These are phyloP conservation scores for Blastobotrys petasosporus DNA, from an alignment of 1,139 yeast genomes.

Conservation along the genomic window DNA sequence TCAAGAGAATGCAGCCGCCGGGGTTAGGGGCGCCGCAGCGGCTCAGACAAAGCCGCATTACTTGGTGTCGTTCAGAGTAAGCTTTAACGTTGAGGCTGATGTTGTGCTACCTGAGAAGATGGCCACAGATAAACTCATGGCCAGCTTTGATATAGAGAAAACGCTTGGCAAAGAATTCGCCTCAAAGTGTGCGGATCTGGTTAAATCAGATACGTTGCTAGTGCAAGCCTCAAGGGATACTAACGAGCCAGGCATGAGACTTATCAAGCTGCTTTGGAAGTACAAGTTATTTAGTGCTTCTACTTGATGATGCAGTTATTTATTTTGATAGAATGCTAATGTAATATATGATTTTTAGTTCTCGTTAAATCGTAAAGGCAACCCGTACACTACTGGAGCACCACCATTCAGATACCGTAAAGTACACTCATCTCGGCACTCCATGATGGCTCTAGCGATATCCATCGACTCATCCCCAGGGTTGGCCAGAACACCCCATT, in stretches of 20 bases:
- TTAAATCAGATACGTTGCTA: neutral
- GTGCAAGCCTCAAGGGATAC: neutral
- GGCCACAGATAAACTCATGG: conserved; percentile 1
- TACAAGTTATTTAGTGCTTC: neutral
- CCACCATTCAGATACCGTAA: conserved; percentile 69
- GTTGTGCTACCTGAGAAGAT: neutral
- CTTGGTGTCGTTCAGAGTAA: neutral
- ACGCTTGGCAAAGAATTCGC: conserved; percentile 6
- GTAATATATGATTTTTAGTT: neutral
- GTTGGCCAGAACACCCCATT: conserved; percentile 50
- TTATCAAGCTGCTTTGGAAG: conserved; percentile 11
- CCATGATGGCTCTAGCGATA: conserved; percentile 48
- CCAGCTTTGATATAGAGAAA: conserved; percentile 6
- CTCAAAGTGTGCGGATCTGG: neutral
- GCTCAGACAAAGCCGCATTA: neutral
- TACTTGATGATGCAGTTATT: neutral
- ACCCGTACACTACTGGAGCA: conserved; percentile 74
- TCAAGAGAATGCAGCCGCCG: neutral
- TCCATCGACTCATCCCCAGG: conserved; percentile 21
- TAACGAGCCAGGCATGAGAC: neutral
- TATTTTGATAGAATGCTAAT: neutral
- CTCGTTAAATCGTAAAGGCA: conserved; percentile 42
- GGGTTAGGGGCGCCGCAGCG: neutral
- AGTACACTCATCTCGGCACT: conserved; percentile 58
- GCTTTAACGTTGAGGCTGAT: neutral